These are phyloP conservation scores for Solanum virginianum DNA, from an alignment of 257 asterid genomes.

Conservation along the genomic window DNA sequence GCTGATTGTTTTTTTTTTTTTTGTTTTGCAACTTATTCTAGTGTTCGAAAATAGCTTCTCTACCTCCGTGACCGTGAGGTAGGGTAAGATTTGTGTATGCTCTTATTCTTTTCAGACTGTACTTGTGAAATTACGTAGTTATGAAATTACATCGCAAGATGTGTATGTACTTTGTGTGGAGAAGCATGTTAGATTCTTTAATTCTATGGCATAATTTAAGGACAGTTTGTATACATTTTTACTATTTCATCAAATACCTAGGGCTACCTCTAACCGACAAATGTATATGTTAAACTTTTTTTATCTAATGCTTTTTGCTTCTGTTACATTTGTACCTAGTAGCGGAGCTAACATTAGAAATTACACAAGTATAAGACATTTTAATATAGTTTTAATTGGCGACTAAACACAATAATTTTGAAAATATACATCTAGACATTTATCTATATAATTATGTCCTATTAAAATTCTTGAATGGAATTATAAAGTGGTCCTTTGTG, in stretches of 20 bases:
- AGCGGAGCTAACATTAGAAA: rapidly evolving
- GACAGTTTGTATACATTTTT: background rate
- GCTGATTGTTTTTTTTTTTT: background rate
- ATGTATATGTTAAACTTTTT: no score
- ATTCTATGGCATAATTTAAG: background rate
- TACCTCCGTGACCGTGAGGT: no score
- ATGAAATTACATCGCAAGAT: background rate
- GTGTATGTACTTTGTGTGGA: no score
- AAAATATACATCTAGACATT: no score
- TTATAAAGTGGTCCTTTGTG: background rate
- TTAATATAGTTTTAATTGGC: no score
- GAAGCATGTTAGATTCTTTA: slow-evolving; percentile 17
- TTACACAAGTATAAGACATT: no score
- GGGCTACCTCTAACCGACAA: rapidly evolving
- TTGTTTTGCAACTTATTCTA: background rate
- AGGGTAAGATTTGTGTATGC: background rate
- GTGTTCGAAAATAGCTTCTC: background rate
- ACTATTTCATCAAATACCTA: background rate
- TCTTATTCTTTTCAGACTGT: rapidly evolving
- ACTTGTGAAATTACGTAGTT: no score
- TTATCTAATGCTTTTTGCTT: background rate
- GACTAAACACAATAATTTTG: no score
- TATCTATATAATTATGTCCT: no score
- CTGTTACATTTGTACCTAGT: background rate
- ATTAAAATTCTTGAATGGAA: background rate